Base-by-base conservation (phyloP, 768 basidiomycete genomes). In the Podaxis sp. region DNA sequence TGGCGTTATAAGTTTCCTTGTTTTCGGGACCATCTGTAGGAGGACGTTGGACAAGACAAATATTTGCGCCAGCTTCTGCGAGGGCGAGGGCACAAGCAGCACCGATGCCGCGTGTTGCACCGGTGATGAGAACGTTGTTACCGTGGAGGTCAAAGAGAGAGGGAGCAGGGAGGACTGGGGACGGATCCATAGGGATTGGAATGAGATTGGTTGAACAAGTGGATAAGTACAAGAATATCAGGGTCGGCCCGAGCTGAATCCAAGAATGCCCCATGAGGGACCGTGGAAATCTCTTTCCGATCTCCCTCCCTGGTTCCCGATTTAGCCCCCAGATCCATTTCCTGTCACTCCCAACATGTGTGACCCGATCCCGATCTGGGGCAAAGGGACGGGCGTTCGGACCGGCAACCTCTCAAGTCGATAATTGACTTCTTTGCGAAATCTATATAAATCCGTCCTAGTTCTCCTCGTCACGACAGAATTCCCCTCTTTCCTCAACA, bases 71-170 rank as follows among this genome's bases (percentile, higher is more conserved):
- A 57, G 82, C 82, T 66, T 83, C 69, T 19, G 79, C 81, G 37
- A 83, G 72, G 1, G 81, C 82, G 25, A 84, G 63, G 0, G 81
- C 82, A 67, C 79, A 80, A 24, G 80, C 80, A 9, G 79, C 77
- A n/a, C 82, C 81, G 51, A 84, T 84, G 19, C 82, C 91, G 73
- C 91, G 80, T 24, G 89, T 86, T 36, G 87, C 89, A 64, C 92
- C 92, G 41, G 93, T 94, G 69, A 94, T 83, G 74, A 94, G 86
- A 38, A 83, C 90, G 61, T 83, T 88, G 70, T 86, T 79, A 62
- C 85, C 85, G 2, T 74, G 71, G 69, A 94, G 84, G 61, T 83
- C 82, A 75, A 93, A 93, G 55, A 94, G 83, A 40, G 79, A 73
- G 64, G 74, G 82, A 12, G 85, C 68, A 74, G 79, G 70, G 76